Evolutionary conservation across 345 rosid species (phyloP).

Genomic region (Excoecaria cochinchinensis): DNA sequence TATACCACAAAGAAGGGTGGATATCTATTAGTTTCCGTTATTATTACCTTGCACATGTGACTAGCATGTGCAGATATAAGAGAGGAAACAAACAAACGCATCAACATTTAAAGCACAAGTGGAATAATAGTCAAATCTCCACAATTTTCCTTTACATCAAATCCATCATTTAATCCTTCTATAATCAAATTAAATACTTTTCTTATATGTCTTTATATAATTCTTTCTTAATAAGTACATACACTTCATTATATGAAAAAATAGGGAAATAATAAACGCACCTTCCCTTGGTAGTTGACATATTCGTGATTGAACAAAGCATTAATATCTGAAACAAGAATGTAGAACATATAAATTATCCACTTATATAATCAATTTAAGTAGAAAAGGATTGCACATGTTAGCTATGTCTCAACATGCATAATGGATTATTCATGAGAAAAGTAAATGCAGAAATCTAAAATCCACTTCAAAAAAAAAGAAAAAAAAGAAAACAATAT

Average conservation of each 20-base stretch:
- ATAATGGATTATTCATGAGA: background rate
- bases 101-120: too few relatives aligned
- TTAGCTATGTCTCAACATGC: background rate
- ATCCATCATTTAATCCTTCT: too few relatives aligned
- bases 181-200: too few relatives aligned
- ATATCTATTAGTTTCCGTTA: too few relatives aligned
- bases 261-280: constrained; percentile 25
- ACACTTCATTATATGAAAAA: constrained; percentile 7
- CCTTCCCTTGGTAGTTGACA: constrained; percentile 81
- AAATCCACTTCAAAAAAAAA: background rate
- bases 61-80: too few relatives aligned
- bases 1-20: too few relatives aligned
- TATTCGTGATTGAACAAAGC: constrained; percentile 67
- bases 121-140: too few relatives aligned
- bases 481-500: background rate
- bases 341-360: constrained; percentile 9
- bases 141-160: too few relatives aligned
- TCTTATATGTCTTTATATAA: too few relatives aligned
- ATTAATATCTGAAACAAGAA: constrained; percentile 66
- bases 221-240: background rate
- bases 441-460: background rate
- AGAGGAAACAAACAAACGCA: too few relatives aligned
- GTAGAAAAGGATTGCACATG: background rate
- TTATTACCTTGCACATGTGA: too few relatives aligned
- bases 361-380: background rate